A percentile compares a stretch with the other conserved stretches of the same genome.
Evolutionary conservation across 306 rosid genomes (phyloP).

Genomic region (Vicia faba): DNA sequence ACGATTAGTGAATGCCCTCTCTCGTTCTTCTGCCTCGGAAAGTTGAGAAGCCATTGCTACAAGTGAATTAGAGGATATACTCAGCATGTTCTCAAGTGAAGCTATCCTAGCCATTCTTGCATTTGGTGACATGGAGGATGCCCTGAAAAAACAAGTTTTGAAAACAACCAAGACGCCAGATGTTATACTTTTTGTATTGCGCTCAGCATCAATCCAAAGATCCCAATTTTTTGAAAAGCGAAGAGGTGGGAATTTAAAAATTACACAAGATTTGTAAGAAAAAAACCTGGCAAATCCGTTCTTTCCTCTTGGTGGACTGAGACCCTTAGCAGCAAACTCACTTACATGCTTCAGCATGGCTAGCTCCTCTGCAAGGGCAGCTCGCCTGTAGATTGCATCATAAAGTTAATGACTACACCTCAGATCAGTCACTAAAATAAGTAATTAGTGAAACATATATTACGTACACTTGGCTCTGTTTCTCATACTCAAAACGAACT

Average conservation of each 20-base stretch:
- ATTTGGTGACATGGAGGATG: slow-evolving; percentile 91
- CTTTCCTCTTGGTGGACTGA: slow-evolving; percentile 93
- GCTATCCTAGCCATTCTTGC: slow-evolving; percentile 95
- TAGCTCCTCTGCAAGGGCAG: slow-evolving; percentile 96
- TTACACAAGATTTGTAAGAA: slow-evolving; percentile 20
- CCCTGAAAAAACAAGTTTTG: slow-evolving; percentile 56
- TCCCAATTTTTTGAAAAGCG: slow-evolving; percentile 18
- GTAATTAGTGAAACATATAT: slow-evolving; percentile 25
- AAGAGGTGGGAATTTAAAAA: slow-evolving; percentile 20
- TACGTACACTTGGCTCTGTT: slow-evolving; percentile 98
- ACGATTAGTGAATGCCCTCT: slow-evolving; percentile 88
- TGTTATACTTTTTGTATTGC: slow-evolving; percentile 31
- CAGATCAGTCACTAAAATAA: slow-evolving; percentile 28
- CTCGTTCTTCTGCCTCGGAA: slow-evolving; percentile 99
- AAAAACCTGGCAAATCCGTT: slow-evolving; percentile 80
- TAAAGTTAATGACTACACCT: slow-evolving; percentile 36
- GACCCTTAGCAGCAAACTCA: slow-evolving; percentile 91
- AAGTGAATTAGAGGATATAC: slow-evolving; percentile 93
- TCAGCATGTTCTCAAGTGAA: slow-evolving; percentile 93
- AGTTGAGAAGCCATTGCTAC: slow-evolving; percentile 99
- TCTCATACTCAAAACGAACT: slow-evolving; percentile 98
- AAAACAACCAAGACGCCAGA: slow-evolving; percentile 36
- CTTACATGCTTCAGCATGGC: slow-evolving; percentile 88
- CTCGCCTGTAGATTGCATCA: slow-evolving; percentile 68
- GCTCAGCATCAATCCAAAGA: slow-evolving; percentile 9